Conservation (phyloP, 192 early-diverging fungal genomes). For the Cetraspora pellucida region DNA sequence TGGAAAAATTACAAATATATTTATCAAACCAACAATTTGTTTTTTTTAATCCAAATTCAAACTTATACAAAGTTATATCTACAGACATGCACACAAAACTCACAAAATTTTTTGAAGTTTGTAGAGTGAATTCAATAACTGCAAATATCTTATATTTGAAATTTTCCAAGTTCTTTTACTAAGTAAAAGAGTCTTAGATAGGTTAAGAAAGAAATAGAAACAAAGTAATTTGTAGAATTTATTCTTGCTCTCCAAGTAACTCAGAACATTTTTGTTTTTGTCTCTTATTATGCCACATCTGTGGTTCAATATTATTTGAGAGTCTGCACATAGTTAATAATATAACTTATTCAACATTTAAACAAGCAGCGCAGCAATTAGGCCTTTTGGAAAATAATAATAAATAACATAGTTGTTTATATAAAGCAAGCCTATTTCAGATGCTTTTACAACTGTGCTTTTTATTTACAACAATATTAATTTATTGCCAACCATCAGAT, state of each 20-base stretch:
- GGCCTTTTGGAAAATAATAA: constrained; percentile 34
- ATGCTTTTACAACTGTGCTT: constrained; percentile 2
- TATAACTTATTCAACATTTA: constrained; percentile 18
- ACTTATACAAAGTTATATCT: not conserved
- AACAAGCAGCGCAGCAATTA: constrained; percentile 18
- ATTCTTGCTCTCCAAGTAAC: constrained; percentile 13
- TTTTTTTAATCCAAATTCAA: not conserved
- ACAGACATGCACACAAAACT: not conserved
- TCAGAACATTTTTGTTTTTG: constrained; percentile 35
- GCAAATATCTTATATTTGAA: constrained; percentile 18
- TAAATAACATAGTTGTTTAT: constrained; percentile 11
- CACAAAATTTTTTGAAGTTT: constrained; percentile 23
- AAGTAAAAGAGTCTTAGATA: not conserved
- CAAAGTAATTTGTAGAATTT: constrained; percentile 6
- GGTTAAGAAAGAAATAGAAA: not conserved
- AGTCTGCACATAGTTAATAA: constrained; percentile 28
- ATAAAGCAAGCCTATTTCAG: not conserved
- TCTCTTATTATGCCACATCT: constrained; percentile 9
- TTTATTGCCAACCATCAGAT: constrained; percentile 7
- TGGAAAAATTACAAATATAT: constrained; percentile 36
- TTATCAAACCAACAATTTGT: constrained; percentile 26
- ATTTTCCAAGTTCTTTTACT: constrained; percentile 24
- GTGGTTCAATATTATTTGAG: constrained; percentile 27
- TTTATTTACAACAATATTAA: constrained; percentile 33
- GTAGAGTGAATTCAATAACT: not conserved